Evolutionary conservation across 2,329 filamentous ascomycete species (phyloP).

Genomic region (Didymella arachidicola): DNA sequence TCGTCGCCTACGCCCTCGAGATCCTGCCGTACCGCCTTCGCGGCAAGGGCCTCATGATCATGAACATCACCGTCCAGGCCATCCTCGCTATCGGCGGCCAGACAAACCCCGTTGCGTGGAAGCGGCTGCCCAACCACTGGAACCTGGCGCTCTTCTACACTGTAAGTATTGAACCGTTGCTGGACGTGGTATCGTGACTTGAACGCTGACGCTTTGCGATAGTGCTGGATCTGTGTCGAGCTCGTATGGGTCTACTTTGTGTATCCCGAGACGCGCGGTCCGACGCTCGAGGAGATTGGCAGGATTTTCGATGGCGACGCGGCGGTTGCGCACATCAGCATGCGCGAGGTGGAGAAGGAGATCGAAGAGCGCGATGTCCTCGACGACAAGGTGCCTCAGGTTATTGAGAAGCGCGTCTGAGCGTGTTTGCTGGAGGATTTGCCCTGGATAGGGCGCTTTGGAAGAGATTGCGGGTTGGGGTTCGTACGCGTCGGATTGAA

Average conservation of each 20-base stretch:
- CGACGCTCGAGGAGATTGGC: constrained; percentile 73
- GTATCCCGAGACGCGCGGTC: constrained; percentile 67
- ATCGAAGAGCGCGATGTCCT: constrained; percentile 25
- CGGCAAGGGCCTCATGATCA: constrained; percentile 60
- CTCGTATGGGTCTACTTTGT: constrained; percentile 63
- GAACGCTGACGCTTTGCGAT: constrained; percentile 6
- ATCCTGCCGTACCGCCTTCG: constrained; percentile 60
- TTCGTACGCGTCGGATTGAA: background rate
- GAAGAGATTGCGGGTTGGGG: background rate
- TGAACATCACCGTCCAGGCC: constrained; percentile 71
- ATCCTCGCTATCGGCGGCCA: constrained; percentile 68
- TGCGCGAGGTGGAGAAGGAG: constrained; percentile 36
- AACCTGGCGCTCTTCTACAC: constrained; percentile 72
- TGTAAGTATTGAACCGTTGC: constrained; percentile 6
- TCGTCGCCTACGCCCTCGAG: constrained; percentile 62
- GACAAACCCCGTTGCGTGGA: constrained; percentile 69
- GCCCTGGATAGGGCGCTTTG: background rate
- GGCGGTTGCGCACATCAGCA: constrained; percentile 49
- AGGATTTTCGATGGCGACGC: constrained; percentile 72
- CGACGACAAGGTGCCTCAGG: constrained; percentile 27
- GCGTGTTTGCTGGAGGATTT: background rate
- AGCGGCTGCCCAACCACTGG: constrained; percentile 64
- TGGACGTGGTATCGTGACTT: background rate
- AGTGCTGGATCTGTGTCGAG: constrained; percentile 66
- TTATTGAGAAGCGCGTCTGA: constrained; percentile 15